Evolutionary conservation across 2,329 filamentous ascomycete genomes (phyloP).

Genomic region (Monilinia fructicola): DNA sequence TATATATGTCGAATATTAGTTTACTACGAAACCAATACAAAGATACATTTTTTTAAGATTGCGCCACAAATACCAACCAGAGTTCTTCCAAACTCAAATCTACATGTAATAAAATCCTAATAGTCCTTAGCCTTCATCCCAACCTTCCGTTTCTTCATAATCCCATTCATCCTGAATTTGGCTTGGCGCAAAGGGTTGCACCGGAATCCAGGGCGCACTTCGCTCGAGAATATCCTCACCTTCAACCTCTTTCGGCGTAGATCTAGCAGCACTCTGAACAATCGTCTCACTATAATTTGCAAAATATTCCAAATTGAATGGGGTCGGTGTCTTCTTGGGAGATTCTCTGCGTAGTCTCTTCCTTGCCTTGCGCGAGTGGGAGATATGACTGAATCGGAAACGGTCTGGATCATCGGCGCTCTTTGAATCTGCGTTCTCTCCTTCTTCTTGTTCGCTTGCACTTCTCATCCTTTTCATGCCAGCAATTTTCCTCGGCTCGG

Average conservation of each 20-base stretch:
- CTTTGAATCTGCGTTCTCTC: neutral
- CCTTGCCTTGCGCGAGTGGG: too few relatives aligned
- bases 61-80: neutral
- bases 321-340: neutral
- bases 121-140: neutral
- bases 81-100: neutral
- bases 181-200: too few relatives aligned
- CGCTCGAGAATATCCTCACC: neutral
- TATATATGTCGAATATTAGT: neutral
- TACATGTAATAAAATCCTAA: neutral
- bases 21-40: neutral
- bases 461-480: neutral
- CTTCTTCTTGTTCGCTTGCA: neutral
- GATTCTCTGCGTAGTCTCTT: neutral
- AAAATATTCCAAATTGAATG: neutral
- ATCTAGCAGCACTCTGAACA: neutral
- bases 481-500: too few relatives aligned
- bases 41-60: neutral
- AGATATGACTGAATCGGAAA: too few relatives aligned
- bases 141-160: neutral
- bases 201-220: constrained; percentile 4
- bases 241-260: neutral
- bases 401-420: neutral
- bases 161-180: neutral
- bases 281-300: neutral